phyloP scores from a whole-genome alignment of 1,284 basidiomycete genomes.

The Volvariella volvacea region DNA sequence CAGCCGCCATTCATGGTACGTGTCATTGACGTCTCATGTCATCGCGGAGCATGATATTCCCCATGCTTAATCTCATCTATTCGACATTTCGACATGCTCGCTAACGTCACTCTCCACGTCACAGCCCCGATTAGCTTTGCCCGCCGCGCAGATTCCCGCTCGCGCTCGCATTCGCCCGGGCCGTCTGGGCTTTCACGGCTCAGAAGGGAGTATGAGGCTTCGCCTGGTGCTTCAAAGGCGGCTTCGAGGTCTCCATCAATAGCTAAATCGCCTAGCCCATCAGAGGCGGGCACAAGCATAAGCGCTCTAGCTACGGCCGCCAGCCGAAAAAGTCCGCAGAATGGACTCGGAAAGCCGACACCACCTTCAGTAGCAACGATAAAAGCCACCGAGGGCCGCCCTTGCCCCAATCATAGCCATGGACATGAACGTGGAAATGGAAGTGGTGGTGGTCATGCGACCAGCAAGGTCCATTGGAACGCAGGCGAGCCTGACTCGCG shows the following conservation, averaged over 20 bases:
- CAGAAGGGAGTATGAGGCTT: conserved; percentile 1
- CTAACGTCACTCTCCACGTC: background rate
- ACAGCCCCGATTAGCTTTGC: background rate
- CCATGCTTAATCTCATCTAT: background rate
- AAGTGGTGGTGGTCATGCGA: too few relatives aligned
- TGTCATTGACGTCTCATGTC: too few relatives aligned
- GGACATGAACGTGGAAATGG: too few relatives aligned
- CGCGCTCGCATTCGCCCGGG: background rate
- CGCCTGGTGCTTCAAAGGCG: background rate
- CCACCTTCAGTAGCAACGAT: background rate
- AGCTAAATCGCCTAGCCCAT: background rate
- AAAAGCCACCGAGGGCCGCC: background rate
- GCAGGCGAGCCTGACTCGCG: too few relatives aligned
- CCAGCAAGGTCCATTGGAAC: too few relatives aligned
- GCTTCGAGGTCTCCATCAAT: background rate
- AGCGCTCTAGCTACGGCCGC: background rate
- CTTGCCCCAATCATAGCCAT: too few relatives aligned
- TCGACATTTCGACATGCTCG: background rate
- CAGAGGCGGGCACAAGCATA: background rate
- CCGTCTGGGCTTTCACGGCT: background rate
- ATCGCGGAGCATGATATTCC: background rate
- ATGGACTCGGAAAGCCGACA: background rate
- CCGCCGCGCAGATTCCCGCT: background rate
- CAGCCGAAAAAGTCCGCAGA: background rate
- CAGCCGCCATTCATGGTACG: background rate